Evolutionary conservation across 1,284 basidiomycete species (phyloP).

Genomic region (Ceratobasidium sp.): DNA sequence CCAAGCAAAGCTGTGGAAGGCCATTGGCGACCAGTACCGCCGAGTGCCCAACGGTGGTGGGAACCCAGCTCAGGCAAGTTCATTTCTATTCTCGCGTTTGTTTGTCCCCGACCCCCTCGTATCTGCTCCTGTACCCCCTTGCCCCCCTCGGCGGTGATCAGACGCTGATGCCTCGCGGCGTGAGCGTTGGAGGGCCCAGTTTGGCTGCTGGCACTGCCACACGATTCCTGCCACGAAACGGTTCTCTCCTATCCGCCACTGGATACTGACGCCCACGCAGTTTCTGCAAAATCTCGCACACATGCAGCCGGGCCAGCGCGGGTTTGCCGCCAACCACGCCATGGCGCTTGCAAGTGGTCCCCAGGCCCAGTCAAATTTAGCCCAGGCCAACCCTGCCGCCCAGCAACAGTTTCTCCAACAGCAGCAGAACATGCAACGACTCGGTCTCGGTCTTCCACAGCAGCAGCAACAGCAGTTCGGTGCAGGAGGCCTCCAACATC

Average conservation of each 20-base stretch:
- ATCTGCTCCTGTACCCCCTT: not conserved
- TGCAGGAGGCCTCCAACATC: slow-evolving; percentile 2
- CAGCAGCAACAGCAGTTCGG: slow-evolving; percentile 12
- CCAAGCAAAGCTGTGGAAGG: slow-evolving; percentile 34
- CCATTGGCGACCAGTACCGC: slow-evolving; percentile 29
- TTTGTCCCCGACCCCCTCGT: not conserved
- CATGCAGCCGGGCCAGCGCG: slow-evolving; percentile 20
- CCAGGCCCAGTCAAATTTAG: slow-evolving; percentile 19
- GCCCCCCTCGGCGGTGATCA: not conserved
- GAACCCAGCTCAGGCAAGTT: slow-evolving; percentile 19
- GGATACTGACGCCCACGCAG: slow-evolving; percentile 1
- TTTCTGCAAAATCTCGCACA: slow-evolving; percentile 31
- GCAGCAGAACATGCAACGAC: slow-evolving; percentile 20
- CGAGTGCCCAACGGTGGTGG: not conserved
- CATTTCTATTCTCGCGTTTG: not conserved
- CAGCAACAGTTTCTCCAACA: slow-evolving; percentile 32
- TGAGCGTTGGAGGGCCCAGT: slow-evolving; percentile 19
- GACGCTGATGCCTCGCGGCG: slow-evolving; percentile 33
- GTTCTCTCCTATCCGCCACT: slow-evolving; percentile 10
- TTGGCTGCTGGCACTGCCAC: slow-evolving; percentile 23
- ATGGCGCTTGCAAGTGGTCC: slow-evolving; percentile 34
- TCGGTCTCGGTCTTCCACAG: slow-evolving; percentile 5
- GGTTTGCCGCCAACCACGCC: slow-evolving; percentile 17
- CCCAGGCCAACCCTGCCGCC: slow-evolving; percentile 25
- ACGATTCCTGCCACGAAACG: slow-evolving; percentile 29